Conservation (phyloP, 257 asterid species). For the Vinca minor region DNA sequence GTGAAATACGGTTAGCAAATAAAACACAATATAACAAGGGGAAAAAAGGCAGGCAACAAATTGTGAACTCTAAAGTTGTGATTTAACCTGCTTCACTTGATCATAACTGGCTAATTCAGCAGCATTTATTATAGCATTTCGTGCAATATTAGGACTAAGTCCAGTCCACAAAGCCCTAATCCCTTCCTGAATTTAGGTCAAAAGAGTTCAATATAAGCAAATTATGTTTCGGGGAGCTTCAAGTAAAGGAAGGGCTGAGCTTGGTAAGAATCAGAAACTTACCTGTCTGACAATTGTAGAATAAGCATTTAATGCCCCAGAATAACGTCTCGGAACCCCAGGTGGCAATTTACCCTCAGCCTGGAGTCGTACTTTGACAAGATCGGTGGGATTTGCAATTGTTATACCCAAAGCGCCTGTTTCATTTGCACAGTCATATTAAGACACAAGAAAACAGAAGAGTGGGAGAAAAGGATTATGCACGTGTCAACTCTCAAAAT, state of each 20-base stretch:
- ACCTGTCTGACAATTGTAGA: constrained; percentile 85
- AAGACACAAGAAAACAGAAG: constrained; percentile 1
- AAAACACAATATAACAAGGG: constrained; percentile 10
- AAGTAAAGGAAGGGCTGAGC: background rate
- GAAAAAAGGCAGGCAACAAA: background rate
- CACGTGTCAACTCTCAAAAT: background rate
- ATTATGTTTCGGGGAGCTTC: background rate
- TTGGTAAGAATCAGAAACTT: constrained; percentile 16
- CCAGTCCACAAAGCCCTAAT: constrained; percentile 84
- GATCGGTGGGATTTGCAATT: constrained; percentile 96
- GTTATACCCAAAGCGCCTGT: constrained; percentile 75
- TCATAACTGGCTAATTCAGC: constrained; percentile 98
- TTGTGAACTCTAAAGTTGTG: background rate
- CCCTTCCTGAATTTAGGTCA: constrained; percentile 60
- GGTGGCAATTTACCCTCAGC: constrained; percentile 92
- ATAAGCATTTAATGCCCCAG: constrained; percentile 94
- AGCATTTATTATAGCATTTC: constrained; percentile 96
- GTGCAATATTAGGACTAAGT: constrained; percentile 82
- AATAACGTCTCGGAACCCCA: constrained; percentile 89
- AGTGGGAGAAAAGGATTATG: background rate
- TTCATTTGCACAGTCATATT: constrained; percentile 10
- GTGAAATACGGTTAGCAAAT: constrained; percentile 7
- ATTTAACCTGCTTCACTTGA: constrained; percentile 90
- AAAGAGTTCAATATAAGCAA: background rate
- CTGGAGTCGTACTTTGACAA: constrained; percentile 94